Base-by-base conservation (phyloP, 2,329 filamentous ascomycete genomes). In the Cladophialophora bantiana region DNA sequence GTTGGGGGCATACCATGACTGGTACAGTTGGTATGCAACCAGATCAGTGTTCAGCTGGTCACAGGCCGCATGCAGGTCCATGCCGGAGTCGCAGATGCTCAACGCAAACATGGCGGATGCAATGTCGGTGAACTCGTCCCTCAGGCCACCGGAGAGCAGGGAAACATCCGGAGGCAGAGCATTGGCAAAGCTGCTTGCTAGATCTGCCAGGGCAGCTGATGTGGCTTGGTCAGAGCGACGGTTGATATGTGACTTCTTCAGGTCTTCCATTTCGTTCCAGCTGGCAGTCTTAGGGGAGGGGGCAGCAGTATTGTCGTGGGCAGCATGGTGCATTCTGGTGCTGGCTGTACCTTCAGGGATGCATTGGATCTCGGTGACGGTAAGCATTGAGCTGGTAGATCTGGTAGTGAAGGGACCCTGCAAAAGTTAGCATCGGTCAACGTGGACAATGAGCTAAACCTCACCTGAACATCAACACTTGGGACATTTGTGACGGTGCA, bases 401-500 rank as follows among this genome's bases (percentile, higher is more conserved):
- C 57, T 68, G 35, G 57, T 50, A 15, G 61, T 67, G 60, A 69
- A 73, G n/a, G 65, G 59, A 48, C 70, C 70, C 69, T 73, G 57
- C 15, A 7, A 10, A 50, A 38, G 35, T 69, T 31, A 70, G 65
- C 42, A 35, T n/a, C 36, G 35, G 13, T 15, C 15, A 52, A 42
- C 32, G 15, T 40, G 58, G 34, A 10, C 2, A 36, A 20, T 15
- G 26, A 34, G 12, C 26, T 32, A 34, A 50, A 13, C 42, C 67
- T 62, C 64, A 73, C 71, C 45, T 60, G 20, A 38, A 63, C 56
- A n/a, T 32, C 26, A 54, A 65, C 64, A 50, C 67, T 57, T 10
- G 70, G 64, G 20, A 68, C 36, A 57, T 72, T 73, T 42, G 71
- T 70, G 62, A 73, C 69, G 13, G 66, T 69, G 65, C 71, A 72